Evolutionary conservation across 768 basidiomycete genomes (phyloP).

Genomic region (Amanita brunnescens): DNA sequence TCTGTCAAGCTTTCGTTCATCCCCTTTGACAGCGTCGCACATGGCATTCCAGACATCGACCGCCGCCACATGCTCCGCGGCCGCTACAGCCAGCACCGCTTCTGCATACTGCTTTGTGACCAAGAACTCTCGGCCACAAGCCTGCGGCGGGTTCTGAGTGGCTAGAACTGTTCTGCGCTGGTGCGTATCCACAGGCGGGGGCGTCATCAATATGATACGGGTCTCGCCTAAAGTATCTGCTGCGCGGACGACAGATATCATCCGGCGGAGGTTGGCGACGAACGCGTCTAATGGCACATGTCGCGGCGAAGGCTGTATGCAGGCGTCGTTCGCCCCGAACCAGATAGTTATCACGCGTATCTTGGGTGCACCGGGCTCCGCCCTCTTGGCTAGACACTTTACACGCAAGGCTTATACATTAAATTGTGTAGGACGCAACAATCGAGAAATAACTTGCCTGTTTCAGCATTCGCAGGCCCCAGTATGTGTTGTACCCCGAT

Average conservation of each 20-base stretch:
- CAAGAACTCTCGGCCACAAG: slow-evolving; percentile 53
- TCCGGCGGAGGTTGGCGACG: slow-evolving; percentile 49
- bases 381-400: too few species aligned
- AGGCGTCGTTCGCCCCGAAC: slow-evolving; percentile 89
- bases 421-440: too few species aligned
- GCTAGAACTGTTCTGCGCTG: slow-evolving; percentile 45
- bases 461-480: slow-evolving; percentile 74
- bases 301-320: slow-evolving; percentile 55
- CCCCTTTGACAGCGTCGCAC: slow-evolving; percentile 61
- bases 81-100: slow-evolving; percentile 54
- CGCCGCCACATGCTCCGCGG: slow-evolving; percentile 44
- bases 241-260: slow-evolving; percentile 55
- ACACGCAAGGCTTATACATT: too few species aligned
- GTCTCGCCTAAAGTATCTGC: slow-evolving; percentile 58
- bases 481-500: slow-evolving; percentile 80
- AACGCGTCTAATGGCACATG: slow-evolving; percentile 68
- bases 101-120: slow-evolving; percentile 62
- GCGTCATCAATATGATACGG: slow-evolving; percentile 71
- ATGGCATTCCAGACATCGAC: slow-evolving; percentile 70
- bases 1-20: slow-evolving; percentile 40
- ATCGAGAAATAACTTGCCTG: slow-evolving; percentile 34
- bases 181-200: slow-evolving; percentile 71
- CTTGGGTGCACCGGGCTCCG: slow-evolving; percentile 45
- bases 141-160: slow-evolving; percentile 38
- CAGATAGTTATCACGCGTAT: slow-evolving; percentile 73